Evolutionary conservation across 1,139 yeast genomes (phyloP).

Genomic region (Ashbya aceris): DNA sequence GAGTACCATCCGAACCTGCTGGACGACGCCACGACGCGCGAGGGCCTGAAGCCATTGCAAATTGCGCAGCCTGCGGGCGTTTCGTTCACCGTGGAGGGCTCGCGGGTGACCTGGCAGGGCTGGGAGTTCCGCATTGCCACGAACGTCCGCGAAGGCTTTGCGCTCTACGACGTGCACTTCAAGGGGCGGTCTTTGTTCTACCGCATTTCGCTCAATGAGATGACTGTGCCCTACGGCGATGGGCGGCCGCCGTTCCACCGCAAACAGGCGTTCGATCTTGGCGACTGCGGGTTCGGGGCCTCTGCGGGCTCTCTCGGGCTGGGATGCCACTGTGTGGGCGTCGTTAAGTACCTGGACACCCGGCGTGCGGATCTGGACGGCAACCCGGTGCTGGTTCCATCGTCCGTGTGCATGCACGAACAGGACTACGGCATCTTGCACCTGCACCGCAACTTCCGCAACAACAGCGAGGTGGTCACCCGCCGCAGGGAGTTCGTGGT

Average conservation of each 20-base stretch:
- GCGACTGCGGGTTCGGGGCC: conserved; percentile 84
- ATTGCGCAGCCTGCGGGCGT: conserved; percentile 83
- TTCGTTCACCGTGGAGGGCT: conserved; percentile 56
- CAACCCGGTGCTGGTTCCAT: conserved; percentile 55
- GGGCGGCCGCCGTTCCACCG: conserved; percentile 86
- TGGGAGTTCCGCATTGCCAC: conserved; percentile 78
- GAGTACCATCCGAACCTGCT: conserved; percentile 71
- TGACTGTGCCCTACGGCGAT: conserved; percentile 91
- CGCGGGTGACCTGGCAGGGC: conserved; percentile 74
- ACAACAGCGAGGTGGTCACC: conserved; percentile 62
- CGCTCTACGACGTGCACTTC: conserved; percentile 64
- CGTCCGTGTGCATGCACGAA: conserved; percentile 83
- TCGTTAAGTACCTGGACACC: conserved; percentile 71
- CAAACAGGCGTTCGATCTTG: conserved; percentile 87
- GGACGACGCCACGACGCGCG: conserved; percentile 45
- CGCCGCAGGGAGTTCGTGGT: conserved; percentile 80
- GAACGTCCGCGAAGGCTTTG: conserved; percentile 78
- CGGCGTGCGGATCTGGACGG: conserved; percentile 53
- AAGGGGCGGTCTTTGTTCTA: conserved; percentile 77
- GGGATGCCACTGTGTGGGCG: conserved; percentile 89
- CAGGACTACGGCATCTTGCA: conserved; percentile 75
- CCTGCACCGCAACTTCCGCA: conserved; percentile 82
- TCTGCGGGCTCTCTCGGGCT: conserved; percentile 64
- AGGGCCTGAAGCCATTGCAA: conserved; percentile 60
- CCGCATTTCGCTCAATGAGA: conserved; percentile 72